Conservation (phyloP, 1,139 yeast species). For the Wickerhamomyces sp. region DNA sequence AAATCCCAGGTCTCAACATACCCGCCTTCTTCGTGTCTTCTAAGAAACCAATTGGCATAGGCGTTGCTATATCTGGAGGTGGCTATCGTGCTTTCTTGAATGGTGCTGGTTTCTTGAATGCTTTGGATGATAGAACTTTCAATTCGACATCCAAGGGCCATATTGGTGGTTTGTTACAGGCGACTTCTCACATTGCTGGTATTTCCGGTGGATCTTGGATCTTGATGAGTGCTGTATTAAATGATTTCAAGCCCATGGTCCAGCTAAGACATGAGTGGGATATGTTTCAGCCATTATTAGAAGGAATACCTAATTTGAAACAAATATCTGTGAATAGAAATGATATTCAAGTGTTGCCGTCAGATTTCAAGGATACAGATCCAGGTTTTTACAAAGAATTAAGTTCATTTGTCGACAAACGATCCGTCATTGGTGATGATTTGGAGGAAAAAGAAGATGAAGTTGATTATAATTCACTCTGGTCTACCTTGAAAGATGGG, state of each 20-base stretch:
- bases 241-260: constrained; percentile 40
- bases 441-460: constrained; percentile 2
- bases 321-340: constrained; percentile 26
- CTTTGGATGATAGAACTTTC: constrained; percentile 43
- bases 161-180: constrained; percentile 49
- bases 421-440: neutral
- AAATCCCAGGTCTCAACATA: constrained; percentile 36
- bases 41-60: constrained; percentile 36
- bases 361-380: constrained; percentile 20
- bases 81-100: constrained; percentile 65
- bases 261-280: constrained; percentile 38
- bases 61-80: constrained; percentile 67
- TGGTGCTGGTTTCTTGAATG: constrained; percentile 58
- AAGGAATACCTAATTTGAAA: constrained; percentile 43
- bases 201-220: constrained; percentile 73
- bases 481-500: too few species aligned
- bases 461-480: constrained; percentile 1
- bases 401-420: constrained; percentile 7
- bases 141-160: constrained; percentile 27
- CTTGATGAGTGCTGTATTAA: constrained; percentile 43
- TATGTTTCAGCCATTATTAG: constrained; percentile 43
- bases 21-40: constrained; percentile 23
- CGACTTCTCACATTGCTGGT: constrained; percentile 51
- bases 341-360: constrained; percentile 24
- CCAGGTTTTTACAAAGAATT: constrained; percentile 22